Base-by-base conservation (phyloP, 1,139 yeast species). In the Debaryomyces subglobosus region DNA sequence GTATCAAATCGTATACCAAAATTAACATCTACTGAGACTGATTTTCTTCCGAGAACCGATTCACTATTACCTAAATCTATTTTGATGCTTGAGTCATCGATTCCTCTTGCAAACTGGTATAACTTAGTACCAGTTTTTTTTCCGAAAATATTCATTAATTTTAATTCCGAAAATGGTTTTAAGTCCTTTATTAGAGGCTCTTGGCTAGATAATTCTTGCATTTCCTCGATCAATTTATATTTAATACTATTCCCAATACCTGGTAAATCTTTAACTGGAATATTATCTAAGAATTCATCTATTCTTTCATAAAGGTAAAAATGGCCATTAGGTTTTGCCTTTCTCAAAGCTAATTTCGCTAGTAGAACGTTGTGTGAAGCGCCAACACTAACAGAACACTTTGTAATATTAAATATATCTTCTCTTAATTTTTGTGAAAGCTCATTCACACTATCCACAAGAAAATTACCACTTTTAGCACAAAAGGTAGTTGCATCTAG, bases 11-110 rank as follows among this genome's bases (percentile, higher is more conserved):
- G 64, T 0, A 94, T 88, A 0, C 97, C 98, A 85, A 90, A 94
- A 53, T 91, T 89, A 30, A 94, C 87, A 63, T 94, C 98, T 9
- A 90, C 89, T 0, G 96, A 90, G 0, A 94, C 79, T 0, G 96
- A 81, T 57, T 89, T 90, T 29, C 96, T 76, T 0, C 78, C 77
- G 4, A 74, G 57, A 3, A 69, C 72, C 43, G 69, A 74, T 54
- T 68, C 78, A 21, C 74, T 73, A 35, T 80, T 78, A 13, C 72
- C 70, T 4, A 65, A 53, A 33, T 85, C 78, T 39, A 71, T 71
- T 49, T 77, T 78, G 24, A 89, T 77, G 5, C 74, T 72, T 0
- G 87, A 77, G 39, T 74, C 68, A 64, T 92, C 98, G 5, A 77
- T 67, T 0, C 97, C 98, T 20, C 85, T 67, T 2, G 85, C 73